phyloP scores from a whole-genome alignment of 768 basidiomycete species.

The Pisolithus microcarpus region DNA sequence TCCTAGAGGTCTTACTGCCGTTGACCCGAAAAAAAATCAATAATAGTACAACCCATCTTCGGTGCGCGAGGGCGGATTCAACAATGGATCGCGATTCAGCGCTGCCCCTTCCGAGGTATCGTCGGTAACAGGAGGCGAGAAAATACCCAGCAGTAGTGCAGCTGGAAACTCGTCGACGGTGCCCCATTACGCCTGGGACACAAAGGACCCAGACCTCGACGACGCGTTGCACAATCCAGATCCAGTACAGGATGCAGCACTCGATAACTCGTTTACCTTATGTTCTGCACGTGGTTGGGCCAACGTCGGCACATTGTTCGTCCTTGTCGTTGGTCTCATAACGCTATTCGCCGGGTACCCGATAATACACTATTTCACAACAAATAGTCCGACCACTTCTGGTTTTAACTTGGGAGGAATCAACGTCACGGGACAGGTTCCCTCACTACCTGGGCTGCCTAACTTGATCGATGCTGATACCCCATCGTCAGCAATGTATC shows the following conservation, averaged over 20 bases:
- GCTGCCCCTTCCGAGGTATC: constrained; percentile 43
- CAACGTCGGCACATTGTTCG: constrained; percentile 66
- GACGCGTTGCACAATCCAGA: constrained; percentile 88
- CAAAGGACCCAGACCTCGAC: constrained; percentile 78
- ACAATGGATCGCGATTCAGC: constrained; percentile 51
- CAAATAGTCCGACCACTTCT: constrained; percentile 18
- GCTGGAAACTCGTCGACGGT: constrained; percentile 51
- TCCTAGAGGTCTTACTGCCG: not conserved
- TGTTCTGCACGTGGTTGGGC: constrained; percentile 81
- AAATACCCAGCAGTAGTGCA: constrained; percentile 18
- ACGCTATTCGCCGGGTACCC: constrained; percentile 87
- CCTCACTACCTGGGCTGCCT: constrained; percentile 60
- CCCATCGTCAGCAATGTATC: constrained; percentile 45
- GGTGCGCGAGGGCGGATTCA: constrained; percentile 36
- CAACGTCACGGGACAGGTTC: constrained; percentile 84
- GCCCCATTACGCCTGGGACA: constrained; percentile 70
- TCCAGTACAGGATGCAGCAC: constrained; percentile 56
- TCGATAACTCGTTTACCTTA: constrained; percentile 55
- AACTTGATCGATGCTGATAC: constrained; percentile 74
- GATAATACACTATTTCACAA: constrained; percentile 53
- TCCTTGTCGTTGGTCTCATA: constrained; percentile 63
- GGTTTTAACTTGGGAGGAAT: constrained; percentile 83
- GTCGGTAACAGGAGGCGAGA: constrained; percentile 30
- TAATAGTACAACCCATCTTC: constrained; percentile 50
- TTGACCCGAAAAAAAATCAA: not conserved